A percentile compares a stretch with the other conserved stretches of the same genome.
phyloP scores from a whole-genome alignment of 208 protist species.

The Leptomonas pyrrhocoris region DNA sequence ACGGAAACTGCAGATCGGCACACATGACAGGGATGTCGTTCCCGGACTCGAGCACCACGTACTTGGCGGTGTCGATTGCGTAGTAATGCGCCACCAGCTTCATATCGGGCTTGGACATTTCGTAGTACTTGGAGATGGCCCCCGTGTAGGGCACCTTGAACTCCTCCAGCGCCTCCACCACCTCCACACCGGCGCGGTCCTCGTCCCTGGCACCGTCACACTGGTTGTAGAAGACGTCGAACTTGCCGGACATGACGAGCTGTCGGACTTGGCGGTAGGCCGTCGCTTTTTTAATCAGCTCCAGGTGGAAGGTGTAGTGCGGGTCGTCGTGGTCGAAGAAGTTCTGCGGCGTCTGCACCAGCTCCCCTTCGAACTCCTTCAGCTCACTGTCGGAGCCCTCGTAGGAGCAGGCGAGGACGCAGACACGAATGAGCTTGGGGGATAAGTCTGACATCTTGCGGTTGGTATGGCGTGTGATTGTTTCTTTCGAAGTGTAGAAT shows the following conservation, averaged over 20 bases:
- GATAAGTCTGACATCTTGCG: slow-evolving; percentile 11
- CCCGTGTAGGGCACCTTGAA: slow-evolving; percentile 90
- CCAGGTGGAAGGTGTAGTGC: slow-evolving; percentile 68
- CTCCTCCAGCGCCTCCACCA: slow-evolving; percentile 88
- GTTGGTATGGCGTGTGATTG: slow-evolving; percentile 4
- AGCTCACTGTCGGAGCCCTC: slow-evolving; percentile 85
- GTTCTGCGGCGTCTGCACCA: slow-evolving; percentile 81
- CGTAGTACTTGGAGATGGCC: slow-evolving; percentile 88
- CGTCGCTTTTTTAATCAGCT: slow-evolving; percentile 82
- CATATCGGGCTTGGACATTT: slow-evolving; percentile 90
- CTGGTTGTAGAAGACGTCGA: slow-evolving; percentile 92
- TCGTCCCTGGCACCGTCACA: slow-evolving; percentile 91
- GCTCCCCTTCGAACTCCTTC: slow-evolving; percentile 75
- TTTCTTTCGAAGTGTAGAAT: neutral
- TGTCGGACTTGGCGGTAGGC: slow-evolving; percentile 82
- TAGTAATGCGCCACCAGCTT: slow-evolving; percentile 89
- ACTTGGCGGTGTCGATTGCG: slow-evolving; percentile 60
- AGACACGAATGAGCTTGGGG: slow-evolving; percentile 51
- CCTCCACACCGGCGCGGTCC: slow-evolving; percentile 86
- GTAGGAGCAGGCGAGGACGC: slow-evolving; percentile 83
- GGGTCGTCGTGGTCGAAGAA: slow-evolving; percentile 65
- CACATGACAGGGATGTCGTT: slow-evolving; percentile 59
- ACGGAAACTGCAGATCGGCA: slow-evolving; percentile 56
- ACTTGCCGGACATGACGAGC: slow-evolving; percentile 80
- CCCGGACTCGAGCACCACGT: slow-evolving; percentile 60